Percentiles rank a stretch among this genome's conserved stretches.
These are phyloP conservation scores for Acanthamoeba culbertsoni DNA, from an alignment of 208 protist genomes.

Conservation along the genomic window DNA sequence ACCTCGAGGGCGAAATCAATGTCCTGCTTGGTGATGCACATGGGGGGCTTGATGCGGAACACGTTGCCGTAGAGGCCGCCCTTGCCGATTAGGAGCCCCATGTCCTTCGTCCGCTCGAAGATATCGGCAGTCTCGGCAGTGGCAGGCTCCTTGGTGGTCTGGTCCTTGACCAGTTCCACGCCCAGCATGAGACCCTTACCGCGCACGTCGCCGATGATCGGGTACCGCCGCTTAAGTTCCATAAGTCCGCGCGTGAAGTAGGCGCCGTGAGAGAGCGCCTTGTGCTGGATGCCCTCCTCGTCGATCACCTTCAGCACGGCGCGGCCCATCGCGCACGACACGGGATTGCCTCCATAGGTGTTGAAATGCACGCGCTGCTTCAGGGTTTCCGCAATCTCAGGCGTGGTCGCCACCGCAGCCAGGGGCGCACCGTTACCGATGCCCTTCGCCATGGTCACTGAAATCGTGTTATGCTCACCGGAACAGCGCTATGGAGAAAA, in stretches of 20 bases:
- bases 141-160: conserved; percentile 38
- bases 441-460: conserved; percentile 60
- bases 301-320: conserved; percentile 47
- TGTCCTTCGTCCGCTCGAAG: conserved; percentile 18
- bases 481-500: not conserved
- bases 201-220: conserved; percentile 59
- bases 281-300: conserved; percentile 53
- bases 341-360: conserved; percentile 50
- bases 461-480: not conserved
- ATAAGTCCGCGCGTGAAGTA: not conserved
- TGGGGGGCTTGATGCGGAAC: conserved; percentile 57
- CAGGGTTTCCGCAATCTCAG: not conserved
- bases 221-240: not conserved
- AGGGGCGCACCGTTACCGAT: conserved; percentile 56
- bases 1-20: not conserved
- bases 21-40: not conserved
- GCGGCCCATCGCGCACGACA: conserved; percentile 17
- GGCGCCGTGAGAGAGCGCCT: conserved; percentile 7
- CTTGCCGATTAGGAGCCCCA: conserved; percentile 11
- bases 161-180: conserved; percentile 36
- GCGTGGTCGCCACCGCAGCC: conserved; percentile 53
- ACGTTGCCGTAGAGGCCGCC: conserved; percentile 57
- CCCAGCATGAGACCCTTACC: conserved; percentile 58
- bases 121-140: not conserved
- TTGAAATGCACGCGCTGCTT: conserved; percentile 57